Conservation (phyloP, 2,329 filamentous ascomycete genomes). For the Arthroderma uncinatum region DNA sequence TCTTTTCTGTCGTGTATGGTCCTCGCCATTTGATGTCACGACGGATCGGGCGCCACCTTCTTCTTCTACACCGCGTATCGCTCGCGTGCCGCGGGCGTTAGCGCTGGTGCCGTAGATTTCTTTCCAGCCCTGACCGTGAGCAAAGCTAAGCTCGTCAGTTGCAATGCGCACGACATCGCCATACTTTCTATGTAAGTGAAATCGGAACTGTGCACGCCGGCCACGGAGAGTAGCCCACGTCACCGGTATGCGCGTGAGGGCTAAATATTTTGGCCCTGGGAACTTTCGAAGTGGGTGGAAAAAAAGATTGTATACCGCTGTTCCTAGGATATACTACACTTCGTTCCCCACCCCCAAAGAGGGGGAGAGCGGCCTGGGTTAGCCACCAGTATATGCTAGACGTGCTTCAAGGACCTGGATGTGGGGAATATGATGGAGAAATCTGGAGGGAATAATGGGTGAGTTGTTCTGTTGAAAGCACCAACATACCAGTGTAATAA, state of each 20-base stretch:
- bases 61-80: constrained; percentile 10
- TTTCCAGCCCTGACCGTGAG: constrained; percentile 20
- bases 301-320: constrained; percentile 14
- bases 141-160: constrained; percentile 21
- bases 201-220: constrained; percentile 8
- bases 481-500: not conserved
- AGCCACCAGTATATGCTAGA: no score
- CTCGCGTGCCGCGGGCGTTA: not conserved
- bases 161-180: constrained; percentile 24
- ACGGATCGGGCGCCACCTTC: constrained; percentile 10
- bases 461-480: not conserved
- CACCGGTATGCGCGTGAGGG: constrained; percentile 11
- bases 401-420: no score
- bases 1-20: constrained; percentile 22
- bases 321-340: not conserved
- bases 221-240: constrained; percentile 9
- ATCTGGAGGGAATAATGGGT: no score
- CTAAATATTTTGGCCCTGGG: constrained; percentile 17
- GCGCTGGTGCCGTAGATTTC: constrained; percentile 20
- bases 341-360: not conserved
- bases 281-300: constrained; percentile 20
- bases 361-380: not conserved
- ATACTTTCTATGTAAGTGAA: constrained; percentile 20
- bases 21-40: constrained; percentile 15
- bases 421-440: no score